phyloP scores from a whole-genome alignment of 2,329 filamentous ascomycete species.

The Fusarium sp. region DNA sequence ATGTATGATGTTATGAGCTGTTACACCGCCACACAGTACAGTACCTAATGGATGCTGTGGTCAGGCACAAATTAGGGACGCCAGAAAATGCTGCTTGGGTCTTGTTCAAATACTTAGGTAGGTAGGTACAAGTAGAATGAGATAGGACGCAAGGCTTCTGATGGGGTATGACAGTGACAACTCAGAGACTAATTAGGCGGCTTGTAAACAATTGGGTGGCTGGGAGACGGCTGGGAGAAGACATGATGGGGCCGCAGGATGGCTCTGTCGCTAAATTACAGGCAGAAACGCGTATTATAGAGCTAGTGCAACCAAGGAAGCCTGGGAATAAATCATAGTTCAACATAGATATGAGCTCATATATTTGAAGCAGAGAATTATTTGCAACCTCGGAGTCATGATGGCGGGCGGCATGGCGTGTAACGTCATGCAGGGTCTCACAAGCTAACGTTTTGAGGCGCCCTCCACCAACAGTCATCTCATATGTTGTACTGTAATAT shows the following conservation, averaged over 20 bases:
- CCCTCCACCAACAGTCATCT: neutral
- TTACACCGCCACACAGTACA: slow-evolving; percentile 26
- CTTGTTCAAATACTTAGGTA: slow-evolving; percentile 5
- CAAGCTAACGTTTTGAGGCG: slow-evolving; percentile 25
- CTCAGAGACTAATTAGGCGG: slow-evolving; percentile 12
- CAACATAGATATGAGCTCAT: neutral
- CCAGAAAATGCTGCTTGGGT: neutral
- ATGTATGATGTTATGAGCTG: neutral
- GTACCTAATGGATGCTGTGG: neutral
- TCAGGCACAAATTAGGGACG: slow-evolving; percentile 1
- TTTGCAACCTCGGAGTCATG: slow-evolving; percentile 22
- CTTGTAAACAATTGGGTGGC: slow-evolving; percentile 45
- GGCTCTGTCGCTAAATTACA: neutral
- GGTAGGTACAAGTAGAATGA: neutral
- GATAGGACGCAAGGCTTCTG: slow-evolving; percentile 13
- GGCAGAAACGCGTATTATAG: neutral
- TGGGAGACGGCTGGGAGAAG: slow-evolving; percentile 30
- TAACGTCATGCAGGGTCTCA: slow-evolving; percentile 28
- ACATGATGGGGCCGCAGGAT: slow-evolving; percentile 13
- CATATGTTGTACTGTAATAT: neutral
- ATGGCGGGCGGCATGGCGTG: slow-evolving; percentile 12
- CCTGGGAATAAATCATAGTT: neutral
- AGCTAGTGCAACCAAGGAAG: neutral
- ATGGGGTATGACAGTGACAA: slow-evolving; percentile 39
- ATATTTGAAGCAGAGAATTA: neutral